Percentiles rank a stretch among this genome's conserved stretches.
These are phyloP conservation scores for Fulvia fulva DNA, from an alignment of 2,329 filamentous ascomycete genomes.

Conservation along the genomic window DNA sequence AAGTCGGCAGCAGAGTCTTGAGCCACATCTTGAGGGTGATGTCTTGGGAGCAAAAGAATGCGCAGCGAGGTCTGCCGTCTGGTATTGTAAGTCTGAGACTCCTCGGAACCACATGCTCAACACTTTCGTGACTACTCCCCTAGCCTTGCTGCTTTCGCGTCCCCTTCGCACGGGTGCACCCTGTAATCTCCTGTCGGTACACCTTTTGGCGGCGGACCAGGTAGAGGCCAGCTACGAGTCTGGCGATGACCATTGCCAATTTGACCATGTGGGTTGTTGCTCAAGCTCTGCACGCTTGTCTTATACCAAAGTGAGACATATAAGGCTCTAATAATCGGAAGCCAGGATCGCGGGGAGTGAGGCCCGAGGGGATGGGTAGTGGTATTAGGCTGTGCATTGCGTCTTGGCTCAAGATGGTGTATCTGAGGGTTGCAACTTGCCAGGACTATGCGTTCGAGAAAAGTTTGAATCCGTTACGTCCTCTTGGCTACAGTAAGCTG, in stretches of 20 bases:
- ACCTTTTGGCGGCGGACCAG: background rate
- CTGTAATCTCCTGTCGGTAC: background rate
- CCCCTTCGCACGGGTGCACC: background rate
- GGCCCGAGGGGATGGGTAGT: too few relatives aligned
- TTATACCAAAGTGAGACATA: constrained; percentile 2
- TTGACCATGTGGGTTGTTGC: too few relatives aligned
- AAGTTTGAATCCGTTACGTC: too few relatives aligned
- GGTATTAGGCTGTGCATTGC: too few relatives aligned
- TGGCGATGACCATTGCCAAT: too few relatives aligned
- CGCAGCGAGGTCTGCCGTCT: background rate
- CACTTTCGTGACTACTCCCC: background rate
- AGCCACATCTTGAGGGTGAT: constrained; percentile 1
- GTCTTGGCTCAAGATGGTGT: too few relatives aligned
- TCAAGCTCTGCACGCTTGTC: background rate
- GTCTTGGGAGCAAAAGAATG: background rate
- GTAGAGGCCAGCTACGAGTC: background rate
- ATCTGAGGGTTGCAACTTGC: too few relatives aligned
- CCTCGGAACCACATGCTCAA: background rate
- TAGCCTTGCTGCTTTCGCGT: background rate
- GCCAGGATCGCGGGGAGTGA: background rate
- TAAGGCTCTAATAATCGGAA: background rate
- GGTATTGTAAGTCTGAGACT: background rate
- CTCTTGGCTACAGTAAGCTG: too few relatives aligned
- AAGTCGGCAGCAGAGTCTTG: background rate
- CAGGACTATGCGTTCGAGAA: too few relatives aligned